Evolutionary conservation across 345 rosid genomes (phyloP).

Genomic region (Gossypium stocksii): DNA sequence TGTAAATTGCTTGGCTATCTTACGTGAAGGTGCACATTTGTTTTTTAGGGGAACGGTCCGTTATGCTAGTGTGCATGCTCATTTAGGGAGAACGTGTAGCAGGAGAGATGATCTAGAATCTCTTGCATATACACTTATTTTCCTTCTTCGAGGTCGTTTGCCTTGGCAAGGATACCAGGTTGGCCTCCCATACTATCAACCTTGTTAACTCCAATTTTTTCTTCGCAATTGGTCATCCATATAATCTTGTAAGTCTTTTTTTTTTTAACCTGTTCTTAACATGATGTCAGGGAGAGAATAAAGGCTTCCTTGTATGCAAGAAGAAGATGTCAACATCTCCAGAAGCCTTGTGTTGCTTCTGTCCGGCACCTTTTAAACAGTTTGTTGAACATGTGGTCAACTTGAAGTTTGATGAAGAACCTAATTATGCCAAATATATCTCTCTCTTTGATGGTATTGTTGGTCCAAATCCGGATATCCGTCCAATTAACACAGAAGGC

Average conservation of each 20-base stretch:
- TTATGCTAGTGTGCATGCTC: conserved; percentile 77
- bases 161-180: conserved; percentile 89
- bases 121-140: conserved; percentile 75
- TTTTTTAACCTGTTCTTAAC: neutral
- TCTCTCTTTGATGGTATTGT: conserved; percentile 59
- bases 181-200: conserved; percentile 8
- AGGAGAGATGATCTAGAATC: conserved; percentile 86
- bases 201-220: neutral
- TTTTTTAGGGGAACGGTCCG: conserved; percentile 71
- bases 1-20: neutral
- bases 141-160: conserved; percentile 72
- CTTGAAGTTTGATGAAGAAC: conserved; percentile 67
- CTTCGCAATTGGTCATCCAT: neutral
- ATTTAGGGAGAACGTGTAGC: conserved; percentile 69
- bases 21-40: neutral
- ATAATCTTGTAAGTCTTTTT: neutral
- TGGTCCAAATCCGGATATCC: conserved; percentile 47
- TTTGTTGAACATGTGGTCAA: conserved; percentile 68
- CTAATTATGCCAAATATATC: conserved; percentile 59
- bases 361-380: conserved; percentile 54
- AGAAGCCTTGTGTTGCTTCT: conserved; percentile 51
- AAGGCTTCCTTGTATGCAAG: conserved; percentile 68
- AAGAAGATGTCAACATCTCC: conserved; percentile 74
- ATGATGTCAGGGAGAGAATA: conserved; percentile 58
- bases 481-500: conserved; percentile 65